These are phyloP conservation scores for Alternaria sp. DNA, from an alignment of 2,329 filamentous ascomycete species.

Conservation along the genomic window DNA sequence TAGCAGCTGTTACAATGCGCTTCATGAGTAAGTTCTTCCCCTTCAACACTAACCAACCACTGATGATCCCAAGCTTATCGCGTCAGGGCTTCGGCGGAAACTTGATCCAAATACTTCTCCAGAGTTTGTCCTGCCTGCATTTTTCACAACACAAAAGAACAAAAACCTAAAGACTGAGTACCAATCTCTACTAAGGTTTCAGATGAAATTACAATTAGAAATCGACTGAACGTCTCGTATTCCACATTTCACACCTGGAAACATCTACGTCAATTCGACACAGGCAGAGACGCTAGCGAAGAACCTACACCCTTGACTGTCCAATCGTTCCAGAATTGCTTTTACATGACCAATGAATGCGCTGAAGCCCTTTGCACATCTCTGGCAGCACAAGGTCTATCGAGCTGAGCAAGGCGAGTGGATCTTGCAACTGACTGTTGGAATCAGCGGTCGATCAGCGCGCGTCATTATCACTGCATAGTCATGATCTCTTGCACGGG, in stretches of 20 bases:
- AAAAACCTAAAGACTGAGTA: neutral
- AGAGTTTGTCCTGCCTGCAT: neutral
- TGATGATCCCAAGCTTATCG: neutral
- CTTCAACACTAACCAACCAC: neutral
- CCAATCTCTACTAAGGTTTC: neutral
- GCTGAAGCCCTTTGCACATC: neutral
- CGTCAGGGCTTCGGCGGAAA: neutral
- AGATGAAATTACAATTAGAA: neutral
- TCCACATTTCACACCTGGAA: slow-evolving; percentile 9
- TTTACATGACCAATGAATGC: slow-evolving; percentile 7
- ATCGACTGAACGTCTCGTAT: neutral
- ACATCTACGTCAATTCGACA: neutral
- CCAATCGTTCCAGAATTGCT: neutral
- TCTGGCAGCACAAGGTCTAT: neutral
- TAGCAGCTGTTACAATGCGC: neutral
- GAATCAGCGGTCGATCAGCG: slow-evolving; percentile 2
- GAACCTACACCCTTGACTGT: neutral
- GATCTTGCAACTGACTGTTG: slow-evolving; percentile 4
- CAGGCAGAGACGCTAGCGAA: neutral
- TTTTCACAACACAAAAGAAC: neutral
- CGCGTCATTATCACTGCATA: slow-evolving; percentile 7
- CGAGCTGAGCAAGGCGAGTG: neutral
- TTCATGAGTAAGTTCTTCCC: neutral
- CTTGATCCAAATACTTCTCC: neutral
- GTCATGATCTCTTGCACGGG: neutral